Evolutionary conservation across 345 rosid species (phyloP).

Genomic region (Euclidium syriacum): DNA sequence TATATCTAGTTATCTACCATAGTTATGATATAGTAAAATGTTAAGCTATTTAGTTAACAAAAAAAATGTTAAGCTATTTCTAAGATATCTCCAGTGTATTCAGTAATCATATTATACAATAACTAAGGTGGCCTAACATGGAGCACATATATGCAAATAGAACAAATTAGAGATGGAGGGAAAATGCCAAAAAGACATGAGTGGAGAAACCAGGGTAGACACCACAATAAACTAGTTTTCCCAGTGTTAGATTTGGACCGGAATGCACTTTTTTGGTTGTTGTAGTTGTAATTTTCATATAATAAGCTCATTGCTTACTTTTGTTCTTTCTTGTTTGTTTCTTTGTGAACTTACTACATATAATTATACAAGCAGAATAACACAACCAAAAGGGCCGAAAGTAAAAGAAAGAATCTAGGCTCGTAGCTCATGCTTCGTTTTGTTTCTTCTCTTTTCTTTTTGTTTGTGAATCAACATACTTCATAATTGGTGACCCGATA

Average conservation of each 20-base stretch:
- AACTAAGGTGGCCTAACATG: background rate
- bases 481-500: background rate
- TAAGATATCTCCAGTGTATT: background rate
- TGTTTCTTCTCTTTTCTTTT: slow-evolving; percentile 19
- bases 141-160: background rate
- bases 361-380: background rate
- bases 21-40: background rate
- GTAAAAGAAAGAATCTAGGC: background rate
- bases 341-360: slow-evolving; percentile 12
- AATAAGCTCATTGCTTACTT: slow-evolving; percentile 15
- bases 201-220: slow-evolving; percentile 30
- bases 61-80: background rate
- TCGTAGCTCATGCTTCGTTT: slow-evolving; percentile 9
- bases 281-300: background rate
- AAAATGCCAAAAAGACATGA: slow-evolving; percentile 29
- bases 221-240: slow-evolving; percentile 14
- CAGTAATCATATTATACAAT: background rate
- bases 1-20: background rate
- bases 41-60: background rate
- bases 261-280: slow-evolving; percentile 17
- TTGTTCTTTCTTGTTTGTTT: slow-evolving; percentile 15
- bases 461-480: slow-evolving; percentile 11
- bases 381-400: background rate
- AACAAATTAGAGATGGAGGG: background rate
- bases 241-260: slow-evolving; percentile 26